Percentiles rank a stretch among this genome's conserved stretches.
Evolutionary conservation across 768 basidiomycete species (phyloP).

Genomic region (Lactarius indigo): DNA sequence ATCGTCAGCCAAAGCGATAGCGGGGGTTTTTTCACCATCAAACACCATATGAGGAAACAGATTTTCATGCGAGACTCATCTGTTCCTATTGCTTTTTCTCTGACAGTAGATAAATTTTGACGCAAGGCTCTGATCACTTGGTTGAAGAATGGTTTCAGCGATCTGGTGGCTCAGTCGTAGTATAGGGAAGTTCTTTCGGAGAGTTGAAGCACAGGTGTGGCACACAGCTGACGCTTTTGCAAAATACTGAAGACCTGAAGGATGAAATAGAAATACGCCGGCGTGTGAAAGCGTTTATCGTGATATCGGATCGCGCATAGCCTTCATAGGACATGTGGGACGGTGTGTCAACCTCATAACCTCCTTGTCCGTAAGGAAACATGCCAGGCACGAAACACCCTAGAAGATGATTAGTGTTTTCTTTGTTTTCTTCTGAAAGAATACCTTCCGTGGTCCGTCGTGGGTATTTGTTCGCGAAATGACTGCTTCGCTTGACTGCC

Average conservation of each 20-base stretch:
- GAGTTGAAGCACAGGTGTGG: background rate
- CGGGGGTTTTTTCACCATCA: too few species aligned
- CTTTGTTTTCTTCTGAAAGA: too few species aligned
- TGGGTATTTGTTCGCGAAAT: background rate
- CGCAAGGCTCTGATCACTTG: too few species aligned
- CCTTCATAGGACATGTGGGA: background rate
- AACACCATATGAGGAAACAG: too few species aligned
- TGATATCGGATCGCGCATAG: background rate
- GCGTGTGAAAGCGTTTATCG: background rate
- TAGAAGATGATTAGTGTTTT: background rate
- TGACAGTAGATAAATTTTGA: too few species aligned
- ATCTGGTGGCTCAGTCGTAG: too few species aligned
- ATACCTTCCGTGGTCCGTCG: background rate
- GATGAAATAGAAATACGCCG: background rate
- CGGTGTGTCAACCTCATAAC: background rate
- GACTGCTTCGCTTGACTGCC: background rate
- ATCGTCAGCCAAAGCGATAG: too few species aligned
- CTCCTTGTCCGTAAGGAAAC: background rate
- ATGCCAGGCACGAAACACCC: background rate
- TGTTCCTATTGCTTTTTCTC: too few species aligned
- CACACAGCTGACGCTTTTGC: background rate
- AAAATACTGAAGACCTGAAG: background rate
- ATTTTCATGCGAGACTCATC: too few species aligned
- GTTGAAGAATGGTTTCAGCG: too few species aligned
- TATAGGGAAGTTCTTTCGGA: too few species aligned